These are phyloP conservation scores for Monilinia fructigena DNA, from an alignment of 2,329 filamentous ascomycete genomes.

Conservation along the genomic window DNA sequence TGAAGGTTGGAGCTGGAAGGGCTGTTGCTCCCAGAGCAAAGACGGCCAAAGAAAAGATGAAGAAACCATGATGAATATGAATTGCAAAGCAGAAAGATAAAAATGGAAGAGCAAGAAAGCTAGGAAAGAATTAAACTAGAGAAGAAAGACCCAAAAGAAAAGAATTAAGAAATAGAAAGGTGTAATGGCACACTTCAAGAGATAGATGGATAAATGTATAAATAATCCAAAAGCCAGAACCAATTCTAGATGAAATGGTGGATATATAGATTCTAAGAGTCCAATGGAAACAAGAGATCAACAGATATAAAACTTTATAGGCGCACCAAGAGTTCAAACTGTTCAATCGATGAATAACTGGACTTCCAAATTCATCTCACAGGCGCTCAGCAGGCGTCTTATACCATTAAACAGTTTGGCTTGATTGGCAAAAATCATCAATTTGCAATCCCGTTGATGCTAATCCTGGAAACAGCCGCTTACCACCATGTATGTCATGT, in stretches of 20 bases:
- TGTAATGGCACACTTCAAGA: slow-evolving; percentile 5
- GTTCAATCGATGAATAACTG: slow-evolving; percentile 11
- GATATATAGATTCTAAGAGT: slow-evolving; percentile 19
- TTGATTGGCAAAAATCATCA: slow-evolving; percentile 14
- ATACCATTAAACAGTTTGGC: slow-evolving; percentile 14
- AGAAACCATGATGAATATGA: slow-evolving; percentile 21
- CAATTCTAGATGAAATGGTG: not conserved
- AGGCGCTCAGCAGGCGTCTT: slow-evolving; percentile 19
- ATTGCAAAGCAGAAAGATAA: not conserved
- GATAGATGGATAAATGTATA: not conserved
- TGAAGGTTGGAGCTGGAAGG: slow-evolving; percentile 36
- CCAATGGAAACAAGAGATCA: slow-evolving; percentile 14
- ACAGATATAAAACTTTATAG: slow-evolving; percentile 14
- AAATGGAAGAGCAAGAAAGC: not conserved
- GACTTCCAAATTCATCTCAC: slow-evolving; percentile 15
- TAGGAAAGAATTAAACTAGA: slow-evolving; percentile 12
- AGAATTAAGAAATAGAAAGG: not conserved
- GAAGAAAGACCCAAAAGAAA: slow-evolving; percentile 3
- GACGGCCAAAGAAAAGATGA: slow-evolving; percentile 42
- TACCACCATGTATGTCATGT: slow-evolving; percentile 7
- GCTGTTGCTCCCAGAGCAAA: slow-evolving; percentile 51
- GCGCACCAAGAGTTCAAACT: slow-evolving; percentile 17
- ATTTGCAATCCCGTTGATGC: slow-evolving; percentile 13
- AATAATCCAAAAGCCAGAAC: not conserved
- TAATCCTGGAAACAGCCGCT: slow-evolving; percentile 24